phyloP scores from a whole-genome alignment of 441 rosid species.

The Raphanus hybrid region DNA sequence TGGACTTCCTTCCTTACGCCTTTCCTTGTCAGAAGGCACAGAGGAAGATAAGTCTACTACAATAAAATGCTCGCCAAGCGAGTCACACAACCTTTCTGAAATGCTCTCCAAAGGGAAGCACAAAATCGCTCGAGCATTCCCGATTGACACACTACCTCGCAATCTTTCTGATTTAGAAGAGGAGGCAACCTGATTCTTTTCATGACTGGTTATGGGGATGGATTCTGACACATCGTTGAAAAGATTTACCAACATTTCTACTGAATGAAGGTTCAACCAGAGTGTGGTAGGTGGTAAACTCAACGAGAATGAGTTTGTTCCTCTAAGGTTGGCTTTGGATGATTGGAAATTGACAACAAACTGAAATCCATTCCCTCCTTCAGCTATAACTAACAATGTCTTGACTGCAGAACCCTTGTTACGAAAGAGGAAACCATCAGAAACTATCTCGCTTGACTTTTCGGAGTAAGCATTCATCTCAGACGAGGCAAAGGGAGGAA shows the following conservation, averaged over 20 bases:
- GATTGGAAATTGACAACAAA: constrained; percentile 49
- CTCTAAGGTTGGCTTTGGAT: constrained; percentile 49
- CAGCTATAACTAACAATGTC: constrained; percentile 69
- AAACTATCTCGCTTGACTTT: constrained; percentile 43
- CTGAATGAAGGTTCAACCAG: constrained; percentile 76
- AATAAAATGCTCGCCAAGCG: constrained; percentile 71
- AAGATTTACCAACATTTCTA: constrained; percentile 61
- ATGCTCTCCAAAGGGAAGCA: constrained; percentile 60
- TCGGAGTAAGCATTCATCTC: constrained; percentile 45
- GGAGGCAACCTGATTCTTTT: constrained; percentile 44
- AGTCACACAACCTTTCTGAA: constrained; percentile 47
- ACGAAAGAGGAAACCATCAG: constrained; percentile 49
- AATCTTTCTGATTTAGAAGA: constrained; percentile 54
- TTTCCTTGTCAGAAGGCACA: constrained; percentile 44
- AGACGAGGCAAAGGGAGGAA: constrained; percentile 62
- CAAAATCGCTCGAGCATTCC: constrained; percentile 72
- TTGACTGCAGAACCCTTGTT: constrained; percentile 53
- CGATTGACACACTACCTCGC: constrained; percentile 64
- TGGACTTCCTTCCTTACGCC: constrained; percentile 43
- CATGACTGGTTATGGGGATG: constrained; percentile 44
- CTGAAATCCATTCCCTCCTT: constrained; percentile 62
- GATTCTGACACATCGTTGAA: constrained; percentile 56
- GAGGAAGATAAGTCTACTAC: constrained; percentile 70
- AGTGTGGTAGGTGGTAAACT: constrained; percentile 68
- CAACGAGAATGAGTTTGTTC: constrained; percentile 65